phyloP scores from a whole-genome alignment of 2,329 filamentous ascomycete genomes.

The Ophiocordyceps robertsii region DNA sequence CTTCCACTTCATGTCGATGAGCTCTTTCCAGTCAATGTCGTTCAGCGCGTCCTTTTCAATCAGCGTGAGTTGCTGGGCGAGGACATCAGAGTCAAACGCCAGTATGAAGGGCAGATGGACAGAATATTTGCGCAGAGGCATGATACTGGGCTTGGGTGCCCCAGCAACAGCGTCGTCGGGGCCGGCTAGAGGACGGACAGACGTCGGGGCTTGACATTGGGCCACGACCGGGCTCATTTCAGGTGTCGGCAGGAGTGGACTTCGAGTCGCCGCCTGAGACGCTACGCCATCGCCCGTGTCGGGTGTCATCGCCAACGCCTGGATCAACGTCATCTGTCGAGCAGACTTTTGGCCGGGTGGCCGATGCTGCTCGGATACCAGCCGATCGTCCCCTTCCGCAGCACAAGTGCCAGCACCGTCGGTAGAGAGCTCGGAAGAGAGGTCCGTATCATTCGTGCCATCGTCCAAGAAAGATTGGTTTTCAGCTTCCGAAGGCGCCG shows the following conservation, averaged over 20 bases:
- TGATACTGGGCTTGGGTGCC: slow-evolving; percentile 16
- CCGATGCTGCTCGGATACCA: slow-evolving; percentile 4
- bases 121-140: slow-evolving; percentile 24
- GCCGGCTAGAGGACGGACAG: slow-evolving; percentile 11
- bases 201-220: slow-evolving; percentile 14
- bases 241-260: slow-evolving; percentile 25
- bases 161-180: slow-evolving; percentile 22
- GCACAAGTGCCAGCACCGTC: slow-evolving; percentile 34
- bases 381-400: slow-evolving; percentile 18
- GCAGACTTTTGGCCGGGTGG: slow-evolving; percentile 22
- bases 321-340: slow-evolving; percentile 32
- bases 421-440: slow-evolving; percentile 49
- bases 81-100: slow-evolving; percentile 63
- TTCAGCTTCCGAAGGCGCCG: slow-evolving; percentile 14
- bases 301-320: slow-evolving; percentile 22
- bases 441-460: slow-evolving; percentile 38
- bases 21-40: slow-evolving; percentile 78
- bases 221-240: slow-evolving; percentile 32
- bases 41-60: slow-evolving; percentile 79
- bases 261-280: slow-evolving; percentile 2
- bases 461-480: slow-evolving; percentile 36
- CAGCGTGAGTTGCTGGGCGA: slow-evolving; percentile 73
- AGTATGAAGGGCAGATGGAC: slow-evolving; percentile 68
- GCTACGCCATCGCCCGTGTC: not conserved
- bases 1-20: slow-evolving; percentile 75